Base-by-base conservation (phyloP, 2,329 filamentous ascomycete genomes). In the Sporothrix pseudoabietina region DNA sequence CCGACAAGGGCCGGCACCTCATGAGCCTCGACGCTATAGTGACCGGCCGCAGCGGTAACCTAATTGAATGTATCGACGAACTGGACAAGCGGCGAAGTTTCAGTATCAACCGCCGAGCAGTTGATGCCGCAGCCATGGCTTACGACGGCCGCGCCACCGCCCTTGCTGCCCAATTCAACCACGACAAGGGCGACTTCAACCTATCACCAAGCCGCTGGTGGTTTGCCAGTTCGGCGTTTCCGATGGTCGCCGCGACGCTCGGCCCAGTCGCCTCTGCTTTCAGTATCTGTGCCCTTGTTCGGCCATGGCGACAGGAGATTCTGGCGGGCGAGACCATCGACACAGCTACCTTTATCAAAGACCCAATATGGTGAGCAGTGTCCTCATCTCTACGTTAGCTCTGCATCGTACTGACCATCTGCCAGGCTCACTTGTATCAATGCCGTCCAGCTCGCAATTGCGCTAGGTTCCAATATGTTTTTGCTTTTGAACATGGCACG, bases 191-290 rank as follows among this genome's bases (percentile, higher is more conserved):
- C n/a, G n/a, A 63, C 19, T 22, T 26, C 52, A 35, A 71, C 22
- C 2, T 59, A 16, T n/a, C 70, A 52, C 70, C 74, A 39, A 88
- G 87, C 73, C 87, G 87, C 26, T 90, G 88, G 87, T 91, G 88
- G 88, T 86, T 90, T 77, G 85, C 88, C 35, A 88, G 87, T 2
- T 87, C 88, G 0, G 88, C 87, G 10, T 90, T 94, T 75, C 92
- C 92, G 44, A 89, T 98, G 79, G 87, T 96, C 12, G 93, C 94
- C 1, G 94, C 93, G 47, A 94, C 94, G 0, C 87, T 96, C 2
- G 94, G 93, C 0, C 94, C 94, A 0, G 88, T 97, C 10, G 94
- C 94, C 2, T 97, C 94, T 73, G 90, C 96, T 41, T 92, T 96
- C 81, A 95, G 92, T 73, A 94, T 97, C 74, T 94, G 92, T 75